These are phyloP conservation scores for Solanum appendiculatum DNA, from an alignment of 257 asterid genomes.

Conservation along the genomic window DNA sequence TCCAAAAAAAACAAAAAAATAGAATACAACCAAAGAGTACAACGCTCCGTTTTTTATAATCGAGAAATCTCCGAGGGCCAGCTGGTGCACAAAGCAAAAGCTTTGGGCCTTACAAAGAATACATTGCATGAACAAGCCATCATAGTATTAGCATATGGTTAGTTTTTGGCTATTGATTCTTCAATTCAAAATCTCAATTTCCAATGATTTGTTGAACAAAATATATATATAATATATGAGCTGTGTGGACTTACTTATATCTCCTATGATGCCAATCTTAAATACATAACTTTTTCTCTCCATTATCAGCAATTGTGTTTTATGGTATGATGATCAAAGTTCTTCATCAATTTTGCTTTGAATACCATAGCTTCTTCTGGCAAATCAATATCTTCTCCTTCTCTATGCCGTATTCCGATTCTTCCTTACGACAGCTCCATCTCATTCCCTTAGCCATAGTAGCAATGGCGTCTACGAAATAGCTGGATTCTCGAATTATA, in stretches of 20 bases:
- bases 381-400: constrained; percentile 17
- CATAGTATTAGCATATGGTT: neutral
- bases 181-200: neutral
- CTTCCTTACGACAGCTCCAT: constrained; percentile 19
- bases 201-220: neutral
- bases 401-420: constrained; percentile 5
- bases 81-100: neutral
- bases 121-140: neutral
- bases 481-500: constrained; percentile 12
- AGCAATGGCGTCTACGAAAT: constrained; percentile 5
- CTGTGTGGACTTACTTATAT: neutral
- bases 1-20: neutral
- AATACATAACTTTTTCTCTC: neutral
- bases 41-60: neutral
- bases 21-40: neutral
- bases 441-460: constrained; percentile 11
- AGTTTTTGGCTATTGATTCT: neutral
- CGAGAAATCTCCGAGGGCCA: neutral
- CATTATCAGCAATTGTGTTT: neutral
- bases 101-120: neutral
- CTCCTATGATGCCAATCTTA: neutral
- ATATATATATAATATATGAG: neutral
- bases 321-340: neutral
- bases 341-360: constrained; percentile 5
- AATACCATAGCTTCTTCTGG: constrained; percentile 11